Evolutionary conservation across 495 filamentous ascomycete species (phyloP).

Genomic region (Lasiosphaeria miniovina): DNA sequence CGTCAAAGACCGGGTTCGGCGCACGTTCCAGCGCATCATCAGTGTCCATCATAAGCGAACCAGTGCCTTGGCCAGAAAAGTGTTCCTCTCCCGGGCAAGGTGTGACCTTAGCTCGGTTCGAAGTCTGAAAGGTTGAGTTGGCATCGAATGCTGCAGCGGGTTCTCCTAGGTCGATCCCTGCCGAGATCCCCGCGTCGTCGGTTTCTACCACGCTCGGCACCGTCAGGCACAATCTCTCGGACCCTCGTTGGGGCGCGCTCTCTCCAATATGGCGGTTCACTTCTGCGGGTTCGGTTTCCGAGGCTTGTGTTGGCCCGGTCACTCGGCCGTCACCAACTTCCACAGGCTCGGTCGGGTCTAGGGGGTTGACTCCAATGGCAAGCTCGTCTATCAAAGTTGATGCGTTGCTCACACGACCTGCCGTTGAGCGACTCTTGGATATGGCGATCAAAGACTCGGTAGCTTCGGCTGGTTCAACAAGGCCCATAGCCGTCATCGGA

Average conservation of each 20-base stretch:
- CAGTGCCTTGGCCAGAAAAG: background rate
- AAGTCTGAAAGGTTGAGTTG: background rate
- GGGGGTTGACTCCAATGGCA: background rate
- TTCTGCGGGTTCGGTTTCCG: background rate
- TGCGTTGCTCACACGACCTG: constrained; percentile 16
- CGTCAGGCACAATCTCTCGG: constrained; percentile 6
- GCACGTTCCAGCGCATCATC: constrained; percentile 21
- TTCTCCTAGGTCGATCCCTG: constrained; percentile 9
- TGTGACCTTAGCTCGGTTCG: background rate
- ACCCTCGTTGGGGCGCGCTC: background rate
- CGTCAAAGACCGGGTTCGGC: background rate
- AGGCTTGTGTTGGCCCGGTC: background rate
- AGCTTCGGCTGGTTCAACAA: no score
- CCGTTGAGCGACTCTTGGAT: constrained; percentile 10
- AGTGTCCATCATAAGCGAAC: constrained; percentile 26
- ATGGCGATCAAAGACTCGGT: no score
- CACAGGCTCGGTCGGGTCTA: background rate
- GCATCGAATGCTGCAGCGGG: background rate
- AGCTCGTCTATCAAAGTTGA: constrained; percentile 24
- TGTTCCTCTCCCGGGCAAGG: background rate
- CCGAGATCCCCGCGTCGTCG: constrained; percentile 1
- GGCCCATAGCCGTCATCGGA: background rate
- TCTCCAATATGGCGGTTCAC: background rate
- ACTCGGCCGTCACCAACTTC: background rate
- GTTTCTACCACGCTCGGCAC: constrained; percentile 5